Base-by-base conservation (phyloP, 139 green algal genomes). In the Nannochloris sp. region DNA sequence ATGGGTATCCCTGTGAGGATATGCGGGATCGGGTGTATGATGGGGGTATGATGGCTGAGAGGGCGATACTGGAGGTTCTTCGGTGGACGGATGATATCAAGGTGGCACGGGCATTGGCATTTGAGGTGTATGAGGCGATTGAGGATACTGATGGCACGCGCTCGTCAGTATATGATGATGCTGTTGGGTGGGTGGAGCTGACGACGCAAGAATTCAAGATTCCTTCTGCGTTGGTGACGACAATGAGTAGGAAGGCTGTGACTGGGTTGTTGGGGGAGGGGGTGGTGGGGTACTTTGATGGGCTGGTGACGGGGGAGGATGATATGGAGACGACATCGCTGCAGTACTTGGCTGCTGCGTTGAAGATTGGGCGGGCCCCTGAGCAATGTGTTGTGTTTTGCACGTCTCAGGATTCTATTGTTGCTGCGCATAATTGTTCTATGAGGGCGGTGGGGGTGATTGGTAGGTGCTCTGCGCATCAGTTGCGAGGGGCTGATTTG, bases 401-500 rank as follows among this genome's bases (percentile, higher is more conserved):
- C 8, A 63, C 65, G 59, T 77, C 66, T 20, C 85, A 84, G 1
- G 64, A 65, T 14, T 77, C 79, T 40, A 61, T 96, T 23, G 84
- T 86, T 1, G 89, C 89, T 6, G 89, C 89, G 4, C 89, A 96
- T 74, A 96, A 96, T 65, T 91, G 83, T 77, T 90, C 79, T 49
- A 92, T 95, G 80, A 89, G 89, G 65, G 85, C 83, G 3, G 77
- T 84, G 43, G 77, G 75, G 11, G 40, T 90, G 26, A 69, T 84
- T 37, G 83, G 84, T n/a, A 37, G 65, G 2, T 71, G 86, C 50
- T 65, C 48, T 6, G 76, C 61, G 20, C 86, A 73, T 45, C 64
- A 82, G 74, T 80, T 96, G 45, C 72, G 82, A 37, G 67, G 69
- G 14, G 89, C 89, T 6, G 89, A 96, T 68, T 71, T 96, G 25